phyloP scores from a whole-genome alignment of 805 yeast genomes.

The Phaffomyces antillensis region DNA sequence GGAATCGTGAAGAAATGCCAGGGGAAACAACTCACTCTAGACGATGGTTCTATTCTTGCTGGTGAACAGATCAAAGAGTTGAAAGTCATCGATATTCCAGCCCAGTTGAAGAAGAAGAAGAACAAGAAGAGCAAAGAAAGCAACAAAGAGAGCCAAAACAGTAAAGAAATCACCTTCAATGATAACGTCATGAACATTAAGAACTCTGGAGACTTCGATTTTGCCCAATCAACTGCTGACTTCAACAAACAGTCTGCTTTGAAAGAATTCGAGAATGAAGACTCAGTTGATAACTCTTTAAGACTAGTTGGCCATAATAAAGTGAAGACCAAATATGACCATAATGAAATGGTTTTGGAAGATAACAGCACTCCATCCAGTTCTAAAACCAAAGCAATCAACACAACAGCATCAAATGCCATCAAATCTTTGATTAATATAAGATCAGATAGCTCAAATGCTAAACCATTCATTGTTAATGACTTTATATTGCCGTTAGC shows the following conservation, averaged over 20 bases:
- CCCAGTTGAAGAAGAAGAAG: slow-evolving; percentile 19
- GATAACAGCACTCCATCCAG: background rate
- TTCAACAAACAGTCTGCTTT: slow-evolving; percentile 79
- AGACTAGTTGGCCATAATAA: slow-evolving; percentile 75
- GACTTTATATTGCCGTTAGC: slow-evolving; percentile 47
- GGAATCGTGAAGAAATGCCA: slow-evolving; percentile 38
- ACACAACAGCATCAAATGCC: background rate
- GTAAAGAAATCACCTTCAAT: slow-evolving; percentile 31
- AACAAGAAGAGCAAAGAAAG: slow-evolving; percentile 9
- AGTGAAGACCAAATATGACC: slow-evolving; percentile 40
- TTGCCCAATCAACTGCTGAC: slow-evolving; percentile 69
- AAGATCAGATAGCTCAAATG: background rate
- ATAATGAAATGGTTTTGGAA: slow-evolving; percentile 52
- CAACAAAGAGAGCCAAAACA: slow-evolving; percentile 3
- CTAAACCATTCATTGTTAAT: slow-evolving; percentile 9
- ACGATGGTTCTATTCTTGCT: slow-evolving; percentile 29
- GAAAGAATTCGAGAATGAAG: slow-evolving; percentile 63
- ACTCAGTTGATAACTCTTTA: slow-evolving; percentile 48
- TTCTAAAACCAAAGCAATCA: background rate
- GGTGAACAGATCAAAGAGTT: slow-evolving; percentile 44
- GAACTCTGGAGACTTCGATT: slow-evolving; percentile 66
- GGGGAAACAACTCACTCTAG: slow-evolving; percentile 31
- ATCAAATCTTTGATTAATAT: background rate
- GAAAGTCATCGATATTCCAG: slow-evolving; percentile 50
- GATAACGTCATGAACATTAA: slow-evolving; percentile 43